Conservation (phyloP, 305 asterid genomes). For the Fraxinus dipetala region DNA sequence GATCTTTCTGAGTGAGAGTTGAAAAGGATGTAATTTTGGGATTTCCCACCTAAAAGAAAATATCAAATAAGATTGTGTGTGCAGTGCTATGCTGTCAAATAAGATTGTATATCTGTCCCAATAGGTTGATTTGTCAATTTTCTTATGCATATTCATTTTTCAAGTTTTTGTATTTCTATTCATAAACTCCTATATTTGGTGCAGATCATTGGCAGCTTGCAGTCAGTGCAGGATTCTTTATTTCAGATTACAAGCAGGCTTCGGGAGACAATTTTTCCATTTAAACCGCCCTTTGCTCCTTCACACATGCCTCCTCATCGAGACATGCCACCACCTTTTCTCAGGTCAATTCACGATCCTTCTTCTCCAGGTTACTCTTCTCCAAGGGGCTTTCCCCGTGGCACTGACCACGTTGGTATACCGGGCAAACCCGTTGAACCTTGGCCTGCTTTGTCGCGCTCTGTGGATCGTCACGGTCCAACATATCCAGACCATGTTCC, state of each 20-base stretch:
- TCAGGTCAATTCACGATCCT: constrained; percentile 24
- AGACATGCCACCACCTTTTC: constrained; percentile 25
- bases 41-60: not conserved
- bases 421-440: constrained; percentile 15
- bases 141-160: not conserved
- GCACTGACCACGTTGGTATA: not conserved
- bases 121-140: not conserved
- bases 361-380: constrained; percentile 28
- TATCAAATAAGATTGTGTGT: not conserved
- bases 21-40: not conserved
- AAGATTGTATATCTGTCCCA: not conserved
- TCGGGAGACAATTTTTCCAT: constrained; percentile 22
- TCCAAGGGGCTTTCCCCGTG: constrained; percentile 22
- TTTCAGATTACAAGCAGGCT: constrained; percentile 29
- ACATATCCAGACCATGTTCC: constrained; percentile 18
- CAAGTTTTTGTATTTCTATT: not conserved
- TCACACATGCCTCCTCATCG: constrained; percentile 16
- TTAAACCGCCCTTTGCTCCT: constrained; percentile 17
- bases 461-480: constrained; percentile 2
- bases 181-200: not conserved
- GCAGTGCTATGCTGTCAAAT: not conserved
- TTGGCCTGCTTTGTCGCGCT: constrained; percentile 7
- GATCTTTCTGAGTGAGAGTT: not conserved
- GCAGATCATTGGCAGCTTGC: constrained; percentile 30
- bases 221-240: constrained; percentile 27